Evolutionary conservation across 164 flowering plant species (phyloP).

Genomic region (Litsea cubeba): DNA sequence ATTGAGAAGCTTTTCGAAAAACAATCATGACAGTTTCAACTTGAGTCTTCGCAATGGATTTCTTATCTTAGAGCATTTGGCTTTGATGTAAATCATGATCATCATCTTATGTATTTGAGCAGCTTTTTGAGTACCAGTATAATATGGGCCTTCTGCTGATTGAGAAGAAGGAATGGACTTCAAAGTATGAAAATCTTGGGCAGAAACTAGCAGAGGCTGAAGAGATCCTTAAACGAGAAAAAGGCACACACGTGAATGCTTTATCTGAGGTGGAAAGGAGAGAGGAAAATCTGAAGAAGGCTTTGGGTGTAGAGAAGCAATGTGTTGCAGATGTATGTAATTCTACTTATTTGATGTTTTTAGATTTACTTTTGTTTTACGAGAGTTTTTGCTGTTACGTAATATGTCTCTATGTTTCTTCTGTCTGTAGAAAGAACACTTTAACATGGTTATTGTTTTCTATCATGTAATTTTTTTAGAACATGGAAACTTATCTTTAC

Average conservation of each 20-base stretch:
- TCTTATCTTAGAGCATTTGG: background rate
- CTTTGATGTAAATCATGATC: background rate
- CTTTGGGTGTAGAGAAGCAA: conserved; percentile 62
- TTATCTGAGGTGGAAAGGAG: conserved; percentile 66
- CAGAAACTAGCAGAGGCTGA: conserved; percentile 56
- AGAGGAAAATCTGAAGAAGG: conserved; percentile 66
- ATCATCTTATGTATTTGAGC: conserved; percentile 16
- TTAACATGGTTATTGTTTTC: background rate
- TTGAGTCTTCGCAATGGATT: too few species aligned
- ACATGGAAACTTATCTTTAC: too few species aligned
- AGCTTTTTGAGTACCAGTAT: conserved; percentile 86
- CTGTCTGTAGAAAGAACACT: too few species aligned
- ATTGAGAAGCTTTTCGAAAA: too few species aligned
- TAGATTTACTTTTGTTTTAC: background rate
- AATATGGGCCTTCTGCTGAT: conserved; percentile 91
- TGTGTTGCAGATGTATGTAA: conserved; percentile 67
- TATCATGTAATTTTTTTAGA: background rate
- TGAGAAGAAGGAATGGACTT: conserved; percentile 77
- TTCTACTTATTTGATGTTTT: background rate
- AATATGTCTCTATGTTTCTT: too few species aligned
- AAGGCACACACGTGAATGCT: conserved; percentile 57
- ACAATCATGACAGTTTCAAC: background rate
- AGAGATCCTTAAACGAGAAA: conserved; percentile 72
- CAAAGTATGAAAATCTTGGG: conserved; percentile 47
- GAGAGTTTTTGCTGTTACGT: background rate